phyloP scores from a whole-genome alignment of 106 monocot genomes.

The Dendrobium officinale region DNA sequence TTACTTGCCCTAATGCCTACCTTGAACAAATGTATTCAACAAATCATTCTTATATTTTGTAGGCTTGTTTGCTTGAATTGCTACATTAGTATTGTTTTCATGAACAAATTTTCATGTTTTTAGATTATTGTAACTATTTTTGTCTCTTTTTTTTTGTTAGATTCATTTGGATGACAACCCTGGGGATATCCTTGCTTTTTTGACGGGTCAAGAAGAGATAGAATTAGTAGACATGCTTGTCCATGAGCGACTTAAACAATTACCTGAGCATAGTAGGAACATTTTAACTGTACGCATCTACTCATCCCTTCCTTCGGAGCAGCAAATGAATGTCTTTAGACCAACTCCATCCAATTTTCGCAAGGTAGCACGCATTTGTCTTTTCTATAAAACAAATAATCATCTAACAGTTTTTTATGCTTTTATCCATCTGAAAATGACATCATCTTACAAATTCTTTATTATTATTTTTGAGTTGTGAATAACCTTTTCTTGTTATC shows the following conservation, averaged over 20 bases:
- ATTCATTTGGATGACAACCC: conserved; percentile 72
- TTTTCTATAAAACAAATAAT: not conserved
- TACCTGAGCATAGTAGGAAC: conserved; percentile 53
- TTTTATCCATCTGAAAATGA: not conserved
- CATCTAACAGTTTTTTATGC: not conserved
- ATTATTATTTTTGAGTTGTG: not conserved
- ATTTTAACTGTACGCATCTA: conserved; percentile 70
- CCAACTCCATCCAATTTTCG: conserved; percentile 64
- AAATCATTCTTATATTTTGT: not conserved
- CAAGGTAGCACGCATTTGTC: conserved; percentile 37
- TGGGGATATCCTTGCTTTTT: conserved; percentile 93
- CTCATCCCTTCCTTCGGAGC: conserved; percentile 88
- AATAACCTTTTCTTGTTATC: not conserved
- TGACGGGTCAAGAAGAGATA: conserved; percentile 98
- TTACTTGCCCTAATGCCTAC: not conserved
- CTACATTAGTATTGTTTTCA: not conserved
- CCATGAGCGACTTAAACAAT: conserved; percentile 43
- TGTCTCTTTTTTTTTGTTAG: conserved; percentile 19
- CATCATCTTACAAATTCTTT: not conserved
- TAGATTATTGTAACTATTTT: not conserved
- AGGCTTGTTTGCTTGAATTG: not conserved
- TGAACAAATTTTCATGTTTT: not conserved
- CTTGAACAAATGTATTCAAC: not conserved
- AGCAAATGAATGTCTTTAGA: conserved; percentile 92
- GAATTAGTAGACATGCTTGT: conserved; percentile 89